phyloP scores from a whole-genome alignment of 2,329 filamentous ascomycete species.

The Alternaria hordeiaustralica region DNA sequence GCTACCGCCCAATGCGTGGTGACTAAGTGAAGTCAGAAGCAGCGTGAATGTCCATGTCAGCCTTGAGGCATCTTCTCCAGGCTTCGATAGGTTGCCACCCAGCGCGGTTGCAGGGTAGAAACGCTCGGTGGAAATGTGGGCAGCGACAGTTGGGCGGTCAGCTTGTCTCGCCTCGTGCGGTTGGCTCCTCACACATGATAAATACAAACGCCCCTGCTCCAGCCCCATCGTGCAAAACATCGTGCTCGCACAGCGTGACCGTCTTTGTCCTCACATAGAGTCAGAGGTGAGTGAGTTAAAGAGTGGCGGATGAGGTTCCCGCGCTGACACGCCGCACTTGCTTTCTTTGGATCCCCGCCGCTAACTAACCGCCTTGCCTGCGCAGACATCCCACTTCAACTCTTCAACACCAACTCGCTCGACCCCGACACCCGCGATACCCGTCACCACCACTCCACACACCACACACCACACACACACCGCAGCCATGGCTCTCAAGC shows the following conservation, averaged over 20 bases:
- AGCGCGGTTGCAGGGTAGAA: conserved; percentile 26
- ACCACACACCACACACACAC: conserved; percentile 31
- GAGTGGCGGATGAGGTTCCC: conserved; percentile 34
- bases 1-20: conserved; percentile 24
- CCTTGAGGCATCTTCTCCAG: conserved; percentile 27
- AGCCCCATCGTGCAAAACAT: conserved; percentile 11
- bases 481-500: conserved; percentile 79
- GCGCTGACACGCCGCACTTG: conserved; percentile 46
- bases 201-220: conserved; percentile 27
- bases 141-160: conserved; percentile 23
- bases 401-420: conserved; percentile 41
- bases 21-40: conserved; percentile 12
- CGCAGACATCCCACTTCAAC: conserved; percentile 45
- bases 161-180: conserved; percentile 27
- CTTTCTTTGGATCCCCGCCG: conserved; percentile 33
- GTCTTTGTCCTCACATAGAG: conserved; percentile 5
- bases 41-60: conserved; percentile 35
- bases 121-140: conserved; percentile 40
- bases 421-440: conserved; percentile 16
- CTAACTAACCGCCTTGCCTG: conserved; percentile 40
- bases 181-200: conserved; percentile 28
- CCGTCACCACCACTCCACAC: conserved; percentile 20
- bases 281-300: conserved; percentile 27
- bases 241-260: conserved; percentile 7
- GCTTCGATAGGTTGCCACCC: conserved; percentile 42